Base-by-base conservation (phyloP, 768 basidiomycete genomes). In the Termitomyces sp. region DNA sequence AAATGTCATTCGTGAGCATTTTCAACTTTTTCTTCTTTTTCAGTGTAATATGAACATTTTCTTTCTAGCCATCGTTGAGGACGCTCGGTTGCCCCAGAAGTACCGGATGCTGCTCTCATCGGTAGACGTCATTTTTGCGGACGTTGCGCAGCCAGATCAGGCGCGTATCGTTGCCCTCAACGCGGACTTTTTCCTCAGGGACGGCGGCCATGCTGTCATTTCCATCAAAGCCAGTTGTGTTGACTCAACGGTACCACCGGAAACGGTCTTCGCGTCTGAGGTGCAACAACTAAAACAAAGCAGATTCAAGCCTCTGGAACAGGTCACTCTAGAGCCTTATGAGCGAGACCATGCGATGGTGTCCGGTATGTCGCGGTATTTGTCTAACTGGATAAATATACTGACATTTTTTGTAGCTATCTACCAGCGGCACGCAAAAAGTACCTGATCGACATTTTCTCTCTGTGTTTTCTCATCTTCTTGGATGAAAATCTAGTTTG, bases 161-260 rank as follows among this genome's bases (percentile, higher is more conserved):
- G 96, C 96, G 3, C 94, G 96, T 80, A 98, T 98, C 70, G 93
- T 98, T 64, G 82, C 85, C 44, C 84, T 88, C 74, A 98, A 99
- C 75, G 93, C 96, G 0, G 88, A 97, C 68, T 88, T 89, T 74
- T 99, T 99, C 89, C 83, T 99, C 58, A 98, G 96, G 75, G 90
- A 96, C 74, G 86, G 84, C 35, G 97, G 97, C 2, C 93, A 97
- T 69, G 81, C 85, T 68, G 88, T 99, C 68, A 94, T 99, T 65
- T 98, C 96, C 58, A 97, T 99, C 84, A 99, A 99, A 81, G 97
- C 97, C 35, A 94, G 91, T 69, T 99, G 97, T 81, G 91, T 99
- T 74, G 97, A 99, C 76, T 98, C 94, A 46, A 98, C 96, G n/a
- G 84, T 84, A 3, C 86, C 93, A 2, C 87, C 97, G 11, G 92